Evolutionary conservation across 768 basidiomycete species (phyloP), one percentile per base, ranked within the genome.

Genomic region (Chalciporus piperatus): DNA sequence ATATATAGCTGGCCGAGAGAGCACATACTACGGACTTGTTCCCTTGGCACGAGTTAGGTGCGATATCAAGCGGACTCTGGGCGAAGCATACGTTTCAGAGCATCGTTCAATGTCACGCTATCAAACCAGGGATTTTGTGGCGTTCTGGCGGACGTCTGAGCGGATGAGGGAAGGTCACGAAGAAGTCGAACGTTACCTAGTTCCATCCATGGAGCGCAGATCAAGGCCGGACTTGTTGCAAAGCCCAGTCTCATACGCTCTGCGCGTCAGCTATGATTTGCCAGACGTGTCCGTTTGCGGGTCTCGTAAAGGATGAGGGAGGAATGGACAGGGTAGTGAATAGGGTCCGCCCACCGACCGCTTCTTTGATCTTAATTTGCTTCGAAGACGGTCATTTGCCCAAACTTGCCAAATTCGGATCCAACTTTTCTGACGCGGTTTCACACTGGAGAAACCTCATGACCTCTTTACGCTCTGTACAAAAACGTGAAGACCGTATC

Each of bases 1-100:
- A 94, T 58, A 94, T 80, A 69, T 94, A 89, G 61, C 92, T 93
- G 45, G 93, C 93, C 38, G 90, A 84, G 54, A 95, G 83, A 32
- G 94, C 93, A 63, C 89, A 92, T 35, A 89, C 90, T 63, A 92
- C 87, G 46, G 91, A 84, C 72, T 91, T 92, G 76, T 93, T 84
- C 56, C 77, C 90, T 92, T 70, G 25, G 14, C 42, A 39, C 20
- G 39, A 48, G 49, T 48, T 47, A 47, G 25, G 42, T 35, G 39
- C 17, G 27, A 41, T 46, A 40, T 43, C 2, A 32, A 22, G 23
- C 10, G 20, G 42, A 38, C 41, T 45, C 48, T 44, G 30, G 41
- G 42, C 17, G 23, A 51, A 35, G 56, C 77, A 60, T 77, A 88
- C 87, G 76, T 76, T 84, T 82, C 60, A 88, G 74, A 68, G 75